Evolutionary conservation across 2,329 filamentous ascomycete species (phyloP).

Genomic region (Ascosphaera aggregata): DNA sequence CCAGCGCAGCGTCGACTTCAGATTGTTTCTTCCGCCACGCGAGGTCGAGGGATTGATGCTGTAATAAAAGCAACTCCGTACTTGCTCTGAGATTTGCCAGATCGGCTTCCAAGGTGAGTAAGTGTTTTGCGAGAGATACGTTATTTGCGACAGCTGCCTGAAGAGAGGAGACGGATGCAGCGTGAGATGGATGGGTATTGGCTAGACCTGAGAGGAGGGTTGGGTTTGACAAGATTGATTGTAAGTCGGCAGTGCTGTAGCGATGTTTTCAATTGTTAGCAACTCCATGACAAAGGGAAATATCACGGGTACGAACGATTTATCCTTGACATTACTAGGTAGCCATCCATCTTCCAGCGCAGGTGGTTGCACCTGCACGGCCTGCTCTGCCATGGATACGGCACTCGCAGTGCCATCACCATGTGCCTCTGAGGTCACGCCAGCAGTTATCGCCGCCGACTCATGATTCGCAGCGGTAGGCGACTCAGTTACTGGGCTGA

Average conservation of each 20-base stretch:
- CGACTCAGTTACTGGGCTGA: too few relatives aligned
- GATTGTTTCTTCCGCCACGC: slow-evolving; percentile 75
- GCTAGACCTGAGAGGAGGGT: slow-evolving; percentile 51
- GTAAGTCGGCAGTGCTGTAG: slow-evolving; percentile 29
- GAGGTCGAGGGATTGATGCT: slow-evolving; percentile 70
- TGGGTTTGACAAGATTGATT: slow-evolving; percentile 50
- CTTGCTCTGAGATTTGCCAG: slow-evolving; percentile 33
- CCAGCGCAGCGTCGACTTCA: slow-evolving; percentile 67
- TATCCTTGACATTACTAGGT: slow-evolving; percentile 51
- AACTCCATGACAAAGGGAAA: too few relatives aligned
- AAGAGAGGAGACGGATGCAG: slow-evolving; percentile 40
- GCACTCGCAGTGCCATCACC: too few relatives aligned
- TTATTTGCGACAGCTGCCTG: slow-evolving; percentile 46
- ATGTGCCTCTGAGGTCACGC: too few relatives aligned
- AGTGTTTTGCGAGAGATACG: slow-evolving; percentile 35
- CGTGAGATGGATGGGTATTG: slow-evolving; percentile 49
- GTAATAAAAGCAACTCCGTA: slow-evolving; percentile 59
- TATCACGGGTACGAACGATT: slow-evolving; percentile 37
- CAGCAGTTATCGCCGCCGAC: too few relatives aligned
- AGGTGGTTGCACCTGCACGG: slow-evolving; percentile 10
- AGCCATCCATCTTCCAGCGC: slow-evolving; percentile 45
- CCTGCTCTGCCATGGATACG: too few relatives aligned
- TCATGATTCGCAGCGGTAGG: too few relatives aligned
- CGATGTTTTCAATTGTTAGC: too few relatives aligned
- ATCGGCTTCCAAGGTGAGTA: slow-evolving; percentile 22